These are phyloP conservation scores for Cercospora zeina DNA, from an alignment of 2,329 filamentous ascomycete genomes.

Conservation along the genomic window DNA sequence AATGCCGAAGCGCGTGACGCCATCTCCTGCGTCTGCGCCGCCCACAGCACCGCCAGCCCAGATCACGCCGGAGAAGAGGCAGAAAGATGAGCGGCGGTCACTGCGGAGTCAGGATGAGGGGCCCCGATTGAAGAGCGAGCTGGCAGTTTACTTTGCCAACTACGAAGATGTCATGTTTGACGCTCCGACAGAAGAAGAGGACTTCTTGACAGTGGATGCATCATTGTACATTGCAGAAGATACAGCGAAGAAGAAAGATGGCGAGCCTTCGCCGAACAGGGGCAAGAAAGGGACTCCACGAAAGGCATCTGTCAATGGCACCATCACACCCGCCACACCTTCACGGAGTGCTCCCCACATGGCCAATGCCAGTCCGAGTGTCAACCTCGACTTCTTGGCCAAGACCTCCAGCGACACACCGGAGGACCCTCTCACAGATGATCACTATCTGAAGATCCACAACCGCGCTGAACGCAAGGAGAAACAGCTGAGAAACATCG, in stretches of 20 bases:
- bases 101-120: slow-evolving; percentile 81
- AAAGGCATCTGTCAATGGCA: slow-evolving; percentile 24
- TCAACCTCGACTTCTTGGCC: slow-evolving; percentile 31
- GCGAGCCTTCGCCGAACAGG: slow-evolving; percentile 22
- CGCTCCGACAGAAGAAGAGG: slow-evolving; percentile 68
- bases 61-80: slow-evolving; percentile 25
- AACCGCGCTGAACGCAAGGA: slow-evolving; percentile 64
- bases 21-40: slow-evolving; percentile 19
- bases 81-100: slow-evolving; percentile 66
- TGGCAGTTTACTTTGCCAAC: slow-evolving; percentile 86
- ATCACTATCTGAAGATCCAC: slow-evolving; percentile 59
- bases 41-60: slow-evolving; percentile 27
- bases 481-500: slow-evolving; percentile 67
- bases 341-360: slow-evolving; percentile 21
- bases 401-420: slow-evolving; percentile 39
- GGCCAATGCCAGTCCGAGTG: slow-evolving; percentile 28
- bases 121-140: slow-evolving; percentile 83
- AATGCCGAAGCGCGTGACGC: slow-evolving; percentile 18
- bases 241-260: slow-evolving; percentile 21
- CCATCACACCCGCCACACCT: slow-evolving; percentile 22
- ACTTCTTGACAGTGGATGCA: slow-evolving; percentile 52
- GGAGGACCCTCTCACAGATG: slow-evolving; percentile 59
- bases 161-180: slow-evolving; percentile 94
- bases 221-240: slow-evolving; percentile 39
- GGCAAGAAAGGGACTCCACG: slow-evolving; percentile 14